Conservation (phyloP, 2,329 filamentous ascomycete genomes). For the Aspergillus flavus region DNA sequence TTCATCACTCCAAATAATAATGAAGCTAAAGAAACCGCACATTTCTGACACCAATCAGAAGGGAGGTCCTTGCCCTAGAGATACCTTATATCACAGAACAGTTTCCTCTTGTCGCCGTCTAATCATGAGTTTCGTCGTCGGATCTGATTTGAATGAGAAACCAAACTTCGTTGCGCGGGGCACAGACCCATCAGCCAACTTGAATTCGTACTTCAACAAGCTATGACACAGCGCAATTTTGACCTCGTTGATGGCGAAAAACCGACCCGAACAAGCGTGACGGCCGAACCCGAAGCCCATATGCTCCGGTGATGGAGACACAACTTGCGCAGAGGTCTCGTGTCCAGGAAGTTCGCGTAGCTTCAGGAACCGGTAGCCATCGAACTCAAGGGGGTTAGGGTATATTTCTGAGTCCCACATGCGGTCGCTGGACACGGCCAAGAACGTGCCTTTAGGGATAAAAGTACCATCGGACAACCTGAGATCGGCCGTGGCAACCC, state of each 20-base stretch:
- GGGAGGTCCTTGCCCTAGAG: neutral
- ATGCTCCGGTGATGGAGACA: slow-evolving; percentile 19
- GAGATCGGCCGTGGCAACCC: slow-evolving; percentile 6
- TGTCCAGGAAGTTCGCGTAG: slow-evolving; percentile 7
- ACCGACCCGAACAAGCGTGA: slow-evolving; percentile 17
- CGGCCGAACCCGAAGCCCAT: slow-evolving; percentile 34
- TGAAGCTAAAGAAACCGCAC: neutral
- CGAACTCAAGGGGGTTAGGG: slow-evolving; percentile 8
- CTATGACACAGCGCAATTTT: slow-evolving; percentile 6
- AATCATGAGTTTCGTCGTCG: neutral
- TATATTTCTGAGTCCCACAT: slow-evolving; percentile 13
- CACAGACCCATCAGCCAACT: neutral
- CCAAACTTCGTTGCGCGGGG: neutral
- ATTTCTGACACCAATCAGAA: neutral
- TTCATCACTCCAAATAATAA: neutral
- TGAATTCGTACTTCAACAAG: slow-evolving; percentile 9
- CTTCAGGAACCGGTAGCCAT: slow-evolving; percentile 17
- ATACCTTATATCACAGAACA: neutral
- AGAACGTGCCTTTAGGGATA: slow-evolving; percentile 6
- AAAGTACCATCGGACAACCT: slow-evolving; percentile 13
- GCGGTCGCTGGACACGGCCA: slow-evolving; percentile 7
- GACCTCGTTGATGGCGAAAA: slow-evolving; percentile 7
- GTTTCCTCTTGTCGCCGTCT: slow-evolving; percentile 1
- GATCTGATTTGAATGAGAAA: neutral
- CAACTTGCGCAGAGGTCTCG: slow-evolving; percentile 14